Conservation (phyloP, 306 rosid species). For the Dryas octopetala region DNA sequence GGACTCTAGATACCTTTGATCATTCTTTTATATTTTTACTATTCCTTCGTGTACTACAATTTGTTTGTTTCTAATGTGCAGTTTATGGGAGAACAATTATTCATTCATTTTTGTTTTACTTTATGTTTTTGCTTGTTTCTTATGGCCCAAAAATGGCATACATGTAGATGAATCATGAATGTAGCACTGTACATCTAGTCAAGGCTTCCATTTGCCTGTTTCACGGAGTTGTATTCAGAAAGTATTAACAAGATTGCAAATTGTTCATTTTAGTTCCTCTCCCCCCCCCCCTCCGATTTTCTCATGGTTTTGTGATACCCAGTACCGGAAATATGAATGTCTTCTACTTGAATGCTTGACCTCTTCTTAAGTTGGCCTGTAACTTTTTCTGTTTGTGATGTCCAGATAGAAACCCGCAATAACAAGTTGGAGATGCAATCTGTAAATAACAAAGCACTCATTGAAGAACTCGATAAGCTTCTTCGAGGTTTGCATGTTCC, state of each 20-base stretch:
- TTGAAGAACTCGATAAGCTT: conserved; percentile 87
- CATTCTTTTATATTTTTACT: not conserved
- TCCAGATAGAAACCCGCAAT: conserved; percentile 88
- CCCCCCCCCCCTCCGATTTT: no score
- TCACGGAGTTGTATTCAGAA: not conserved
- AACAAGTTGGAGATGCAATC: conserved; percentile 94
- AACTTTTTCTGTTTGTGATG: conserved; percentile 26
- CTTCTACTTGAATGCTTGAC: conserved; percentile 5
- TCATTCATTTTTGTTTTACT: not conserved
- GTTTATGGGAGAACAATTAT: conserved; percentile 3
- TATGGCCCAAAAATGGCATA: not conserved
- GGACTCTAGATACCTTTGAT: conserved; percentile 27
- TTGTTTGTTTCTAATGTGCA: conserved; percentile 23
- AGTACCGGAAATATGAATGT: not conserved
- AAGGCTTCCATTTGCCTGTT: conserved; percentile 1
- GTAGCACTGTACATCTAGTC: not conserved
- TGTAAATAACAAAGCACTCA: conserved; percentile 75
- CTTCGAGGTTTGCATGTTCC: conserved; percentile 75
- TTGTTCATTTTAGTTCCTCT: not conserved
- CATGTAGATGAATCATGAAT: not conserved
- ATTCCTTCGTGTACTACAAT: conserved; percentile 24
- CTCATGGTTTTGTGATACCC: not conserved
- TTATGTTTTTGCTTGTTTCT: not conserved
- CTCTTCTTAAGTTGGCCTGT: conserved; percentile 22
- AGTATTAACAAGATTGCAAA: not conserved